Percentiles rank a stretch among this genome's conserved stretches.
Evolutionary conservation across 441 rosid species (phyloP).

Genomic region (Corymbia calophylla): DNA sequence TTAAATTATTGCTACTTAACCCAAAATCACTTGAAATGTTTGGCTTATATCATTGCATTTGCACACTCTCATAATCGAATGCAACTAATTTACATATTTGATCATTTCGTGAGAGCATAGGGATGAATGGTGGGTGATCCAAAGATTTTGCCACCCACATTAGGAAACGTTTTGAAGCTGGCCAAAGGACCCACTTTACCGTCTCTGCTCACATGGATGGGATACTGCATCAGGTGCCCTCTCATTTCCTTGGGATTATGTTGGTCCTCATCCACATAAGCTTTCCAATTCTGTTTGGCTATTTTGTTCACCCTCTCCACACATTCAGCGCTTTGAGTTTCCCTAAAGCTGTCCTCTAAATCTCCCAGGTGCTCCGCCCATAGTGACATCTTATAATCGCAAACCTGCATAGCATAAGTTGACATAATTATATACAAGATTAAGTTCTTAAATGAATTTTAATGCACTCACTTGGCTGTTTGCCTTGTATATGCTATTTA

Average conservation of each 20-base stretch:
- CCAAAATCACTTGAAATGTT: background rate
- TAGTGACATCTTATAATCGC: conserved; percentile 47
- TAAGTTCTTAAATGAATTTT: too few relatives aligned
- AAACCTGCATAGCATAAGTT: conserved; percentile 22
- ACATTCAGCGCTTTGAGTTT: conserved; percentile 36
- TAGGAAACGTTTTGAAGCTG: conserved; percentile 1
- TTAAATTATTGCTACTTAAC: background rate
- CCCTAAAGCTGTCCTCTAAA: conserved; percentile 24
- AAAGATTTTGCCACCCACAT: fast-evolving
- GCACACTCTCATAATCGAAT: background rate
- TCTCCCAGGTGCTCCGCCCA: conserved; percentile 53
- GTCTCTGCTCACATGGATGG: conserved; percentile 21
- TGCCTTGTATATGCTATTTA: fast-evolving
- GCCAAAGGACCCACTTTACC: conserved; percentile 30
- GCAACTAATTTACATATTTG: background rate
- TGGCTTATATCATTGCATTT: background rate
- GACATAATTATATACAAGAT: background rate
- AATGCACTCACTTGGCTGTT: fast-evolving
- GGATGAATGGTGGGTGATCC: background rate
- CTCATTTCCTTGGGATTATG: conserved; percentile 22
- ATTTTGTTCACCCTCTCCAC: conserved; percentile 21
- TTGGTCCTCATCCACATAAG: conserved; percentile 21
- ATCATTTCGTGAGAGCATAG: background rate
- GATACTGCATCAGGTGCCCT: conserved; percentile 56
- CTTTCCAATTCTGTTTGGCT: conserved; percentile 35